Base-by-base conservation (phyloP, 1,139 yeast genomes). In the Scheffersomyces lignicola region DNA sequence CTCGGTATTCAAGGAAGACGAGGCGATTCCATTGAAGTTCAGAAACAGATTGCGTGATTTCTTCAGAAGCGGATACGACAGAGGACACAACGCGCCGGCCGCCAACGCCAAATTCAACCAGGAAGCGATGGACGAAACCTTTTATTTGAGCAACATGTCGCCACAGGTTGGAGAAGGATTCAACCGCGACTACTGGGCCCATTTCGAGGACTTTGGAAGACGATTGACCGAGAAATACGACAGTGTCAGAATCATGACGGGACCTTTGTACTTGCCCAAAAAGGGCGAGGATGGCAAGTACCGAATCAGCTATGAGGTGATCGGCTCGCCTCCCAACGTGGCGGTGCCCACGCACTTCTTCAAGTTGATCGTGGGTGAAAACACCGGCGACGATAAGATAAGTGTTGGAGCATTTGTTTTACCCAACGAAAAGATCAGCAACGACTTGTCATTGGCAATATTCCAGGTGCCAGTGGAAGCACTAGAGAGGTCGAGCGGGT, bases 81-180 rank as follows among this genome's bases (percentile, higher is more conserved):
- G 98, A 45, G 99, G 99, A 3, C 99, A 92, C 59, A 87, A 86
- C 52, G 97, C 96, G 0, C 97, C 99, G 2, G 98, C 98, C 4
- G 98, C 98, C 1, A 87, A 92, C 58, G 97, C 97, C 24, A 89
- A 88, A 56, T 92, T 77, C 61, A 78, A 80, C 23, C 98, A 92
- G 58, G 52, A 60, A 15, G 97, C 97, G 9, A 90, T 94, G 97
- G 83, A 92, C 57, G 96, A 90, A 58, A 94, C 98, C 0, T 92
- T 92, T 51, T 78, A 70, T 46, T 67, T 94, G 49, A 80, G 96
- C 14, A 92, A 92, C 58, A 92, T 92, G 73, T 78, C 95, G 8
- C 99, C 99, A 1, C 99, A 92, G 59, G 96, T 92, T 2, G 98
- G 98, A 5, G 96, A 85, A 4, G 98, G 98, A 0, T 92, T 92